These are phyloP conservation scores for Tylopilus plumbeoviolaceoides DNA, from an alignment of 768 basidiomycete species.

Conservation along the genomic window DNA sequence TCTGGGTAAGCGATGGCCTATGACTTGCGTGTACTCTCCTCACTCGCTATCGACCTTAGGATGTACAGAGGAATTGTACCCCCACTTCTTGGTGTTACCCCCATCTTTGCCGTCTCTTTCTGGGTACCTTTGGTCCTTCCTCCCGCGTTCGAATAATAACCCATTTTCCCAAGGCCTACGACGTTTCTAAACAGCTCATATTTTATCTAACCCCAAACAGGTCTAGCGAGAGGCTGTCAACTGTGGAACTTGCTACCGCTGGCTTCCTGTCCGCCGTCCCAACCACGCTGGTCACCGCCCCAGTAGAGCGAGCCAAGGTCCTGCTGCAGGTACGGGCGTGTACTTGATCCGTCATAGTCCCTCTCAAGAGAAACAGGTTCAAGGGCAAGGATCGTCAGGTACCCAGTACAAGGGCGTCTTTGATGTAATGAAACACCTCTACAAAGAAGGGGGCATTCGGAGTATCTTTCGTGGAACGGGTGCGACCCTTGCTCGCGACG, in stretches of 20 bases:
- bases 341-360: neutral
- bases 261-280: conserved; percentile 95
- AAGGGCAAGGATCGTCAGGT: conserved; percentile 77
- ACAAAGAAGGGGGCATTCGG: conserved; percentile 87
- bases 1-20: conserved; percentile 57
- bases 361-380: conserved; percentile 50
- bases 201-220: conserved; percentile 76
- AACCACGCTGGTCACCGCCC: conserved; percentile 87
- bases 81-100: conserved; percentile 90
- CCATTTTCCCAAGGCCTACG: conserved; percentile 67
- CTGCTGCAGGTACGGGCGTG: conserved; percentile 67
- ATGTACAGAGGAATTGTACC: conserved; percentile 93
- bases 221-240: conserved; percentile 55
- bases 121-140: conserved; percentile 55
- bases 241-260: conserved; percentile 80
- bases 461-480: conserved; percentile 90
- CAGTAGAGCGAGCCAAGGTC: conserved; percentile 96
- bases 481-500: conserved; percentile 94
- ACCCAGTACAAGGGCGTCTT: conserved; percentile 84
- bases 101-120: conserved; percentile 97
- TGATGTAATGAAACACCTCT: conserved; percentile 87
- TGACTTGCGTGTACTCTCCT: neutral
- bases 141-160: conserved; percentile 7
- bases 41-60: conserved; percentile 35
- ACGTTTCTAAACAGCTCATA: conserved; percentile 86